Percentiles rank a stretch among this genome's conserved stretches.
Conservation (phyloP, 2,329 filamentous ascomycete species). For the Ophiostoma sp. region DNA sequence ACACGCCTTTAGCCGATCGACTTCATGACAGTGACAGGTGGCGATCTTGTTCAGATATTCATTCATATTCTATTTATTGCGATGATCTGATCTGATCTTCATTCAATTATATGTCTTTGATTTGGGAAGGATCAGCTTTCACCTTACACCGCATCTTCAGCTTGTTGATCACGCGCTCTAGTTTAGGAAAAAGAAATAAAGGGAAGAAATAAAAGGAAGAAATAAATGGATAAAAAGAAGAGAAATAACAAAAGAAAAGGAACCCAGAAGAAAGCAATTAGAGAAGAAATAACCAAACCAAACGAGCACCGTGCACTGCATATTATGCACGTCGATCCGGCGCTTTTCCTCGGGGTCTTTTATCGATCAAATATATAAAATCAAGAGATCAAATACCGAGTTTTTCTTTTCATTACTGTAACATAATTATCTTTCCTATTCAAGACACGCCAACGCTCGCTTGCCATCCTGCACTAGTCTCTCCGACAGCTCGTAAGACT, state of each 20-base stretch:
- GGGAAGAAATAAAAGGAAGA: not conserved
- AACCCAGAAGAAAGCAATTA: too few species aligned
- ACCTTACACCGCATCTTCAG: conserved; percentile 7
- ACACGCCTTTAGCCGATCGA: too few species aligned
- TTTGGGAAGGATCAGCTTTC: not conserved
- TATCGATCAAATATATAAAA: not conserved
- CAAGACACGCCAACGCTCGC: not conserved
- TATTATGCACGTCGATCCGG: conserved; percentile 8
- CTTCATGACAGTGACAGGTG: too few species aligned
- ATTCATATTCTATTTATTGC: too few species aligned
- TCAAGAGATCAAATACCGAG: too few species aligned
- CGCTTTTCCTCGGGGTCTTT: not conserved
- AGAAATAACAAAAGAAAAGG: conserved; percentile 6
- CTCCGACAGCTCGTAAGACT: not conserved
- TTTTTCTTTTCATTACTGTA: not conserved
- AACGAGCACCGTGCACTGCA: conserved; percentile 33
- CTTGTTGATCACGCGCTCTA: not conserved
- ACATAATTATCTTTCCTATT: not conserved
- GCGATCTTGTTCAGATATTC: too few species aligned
- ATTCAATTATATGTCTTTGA: not conserved
- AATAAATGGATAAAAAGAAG: conserved; percentile 81
- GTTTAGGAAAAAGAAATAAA: not conserved
- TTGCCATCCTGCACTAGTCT: not conserved
- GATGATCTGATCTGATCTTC: too few species aligned
- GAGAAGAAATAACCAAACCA: conserved; percentile 7